Base-by-base conservation (phyloP, 2,329 filamentous ascomycete species). In the Ophiostoma sp. region DNA sequence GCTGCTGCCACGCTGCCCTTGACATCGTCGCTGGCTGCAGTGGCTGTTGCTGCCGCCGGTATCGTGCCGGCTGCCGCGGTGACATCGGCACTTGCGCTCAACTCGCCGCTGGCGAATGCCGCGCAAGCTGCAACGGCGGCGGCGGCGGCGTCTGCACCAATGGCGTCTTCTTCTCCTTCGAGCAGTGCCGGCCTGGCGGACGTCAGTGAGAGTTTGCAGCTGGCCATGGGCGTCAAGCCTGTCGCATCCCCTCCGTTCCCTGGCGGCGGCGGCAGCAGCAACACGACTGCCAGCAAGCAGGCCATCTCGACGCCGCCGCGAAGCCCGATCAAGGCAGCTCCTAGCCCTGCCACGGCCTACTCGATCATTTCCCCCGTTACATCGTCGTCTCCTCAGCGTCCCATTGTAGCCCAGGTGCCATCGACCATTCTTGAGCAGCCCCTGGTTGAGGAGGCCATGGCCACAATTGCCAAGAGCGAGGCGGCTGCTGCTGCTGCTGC, bases 21-120 rank as follows among this genome's bases (percentile, higher is more conserved):
- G 72, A 74, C 64, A 72, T 67, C 72, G 33, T 67, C 74, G 68
- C 13, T 69, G 35, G 68, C 68, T 2, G 68, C 67, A 10, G 67
- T 62, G 2, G 68, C 68, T 0, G 68, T 68, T 20, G 70, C 67
- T 5, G 70, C 62, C 1, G 67, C 60, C 10, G 70, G 67, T 13
- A 54, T 68, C 17, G 67, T 68, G 31, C 44, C 67, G 23, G 91
- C 91, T 67, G 91, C 90, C n/a, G 89, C 90, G 2, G 80, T 86
- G 68, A 86, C 86, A 6, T 80, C 90, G 11, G 17, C 68, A 3
- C 57, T 70, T 68, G 39, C 65, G 13, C 11, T 35, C 27, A 13
- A 41, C 11, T 35, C 74, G 69, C 23, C 60, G 1, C 20, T 52
- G n/a, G 17, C 35, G 27, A 64, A 60, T 44, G 77, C 27, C 17